Base-by-base conservation (phyloP, 305 asterid species). In the Lippia alba region DNA sequence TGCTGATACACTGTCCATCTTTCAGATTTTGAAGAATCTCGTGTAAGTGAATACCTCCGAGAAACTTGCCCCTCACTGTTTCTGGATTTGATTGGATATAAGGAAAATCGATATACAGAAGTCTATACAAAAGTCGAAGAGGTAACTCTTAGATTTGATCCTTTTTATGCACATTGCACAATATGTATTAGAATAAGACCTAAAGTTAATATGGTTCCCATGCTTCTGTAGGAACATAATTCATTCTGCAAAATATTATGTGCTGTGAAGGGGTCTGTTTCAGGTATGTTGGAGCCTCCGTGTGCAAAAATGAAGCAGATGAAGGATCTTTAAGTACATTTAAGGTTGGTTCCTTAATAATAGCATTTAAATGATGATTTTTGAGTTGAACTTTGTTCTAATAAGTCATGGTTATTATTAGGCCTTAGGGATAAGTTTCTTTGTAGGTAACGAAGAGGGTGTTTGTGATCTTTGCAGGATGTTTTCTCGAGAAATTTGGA, bases 1-100 rank as follows among this genome's bases (percentile, higher is more conserved):
- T 24, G 30, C 30, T 24, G 30, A 24, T 24, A 24, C 30, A 24
- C 30, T 24, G 4, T 17, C 17, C 19, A 62, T 44, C 50, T 36
- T 46, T 61, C 86, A 86, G 91, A 82, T 70, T 83, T 86, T 4
- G 73, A 81, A 82, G 85, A 81, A 61, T 72, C 91, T 4, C 85
- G 79, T 78, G 88, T 88, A 49, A 77, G 79, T 64, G 82, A 83
- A 34, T 85, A 81, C 74, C 88, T 86, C 20, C 83, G 68, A 76
- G 87, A 86, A 73, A 75, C 76, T 64, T 75, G 80, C 77, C 83
- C 86, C 6, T 56, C 78, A 20, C 11, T 40, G 67, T 45, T 41
- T 20, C 78, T 83, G 53, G 88, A 85, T 75, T 77, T 85, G 44
- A 86, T 88, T 69, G 87, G 86, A 16, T 81, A 84, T 36, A 83